Base-by-base conservation (phyloP, 2,329 filamentous ascomycete species). In the Huntiella moniliformis region DNA sequence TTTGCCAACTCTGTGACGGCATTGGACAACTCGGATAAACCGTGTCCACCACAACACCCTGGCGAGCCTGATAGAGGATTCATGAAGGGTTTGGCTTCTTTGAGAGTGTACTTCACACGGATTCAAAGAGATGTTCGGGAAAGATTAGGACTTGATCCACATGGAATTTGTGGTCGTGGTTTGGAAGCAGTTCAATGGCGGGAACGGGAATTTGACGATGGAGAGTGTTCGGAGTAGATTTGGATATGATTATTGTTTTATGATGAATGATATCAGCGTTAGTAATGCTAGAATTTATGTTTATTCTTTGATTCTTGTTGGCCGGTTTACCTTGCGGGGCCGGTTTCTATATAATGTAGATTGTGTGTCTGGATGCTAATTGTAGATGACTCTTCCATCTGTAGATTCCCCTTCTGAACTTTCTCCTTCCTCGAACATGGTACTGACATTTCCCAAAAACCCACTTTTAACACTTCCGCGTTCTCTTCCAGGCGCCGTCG, bases 1-100 rank as follows among this genome's bases (percentile, higher is more conserved):
- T 98, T 98, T 64, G 91, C 91, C 52, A 98, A 98, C 59, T 95
- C 88, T 56, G 79, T 96, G 33, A 96, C 87, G 1, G 82, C 84
- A 3, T 81, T 91, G 53, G 86, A 94, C 55, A 67, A 74, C 49
- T 62, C 64, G 44, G 67, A 70, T 51, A 70, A 70, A 55, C 65
- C 71, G 4, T 95, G 88, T 54, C 91, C 91, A 11, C 91, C 91
- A 4, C 71, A 75, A 49, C 75, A 92, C 56, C 83, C 84, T 0
- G 65, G 79, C 33, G 79, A 84, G 50, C 78, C 93, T 5, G 91
- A 98, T 54, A 73, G 78, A 22, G 91, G 91, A 0, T 98, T 96
- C 56, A 66, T 98, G 36, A 79, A 87, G 47, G 91, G 91, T 0
- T 62, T 98, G 49, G 70, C 79, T 44, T 84, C 78, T 3, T 64